phyloP scores from a whole-genome alignment of 2,329 filamentous ascomycete species.

The Cytospora mali region DNA sequence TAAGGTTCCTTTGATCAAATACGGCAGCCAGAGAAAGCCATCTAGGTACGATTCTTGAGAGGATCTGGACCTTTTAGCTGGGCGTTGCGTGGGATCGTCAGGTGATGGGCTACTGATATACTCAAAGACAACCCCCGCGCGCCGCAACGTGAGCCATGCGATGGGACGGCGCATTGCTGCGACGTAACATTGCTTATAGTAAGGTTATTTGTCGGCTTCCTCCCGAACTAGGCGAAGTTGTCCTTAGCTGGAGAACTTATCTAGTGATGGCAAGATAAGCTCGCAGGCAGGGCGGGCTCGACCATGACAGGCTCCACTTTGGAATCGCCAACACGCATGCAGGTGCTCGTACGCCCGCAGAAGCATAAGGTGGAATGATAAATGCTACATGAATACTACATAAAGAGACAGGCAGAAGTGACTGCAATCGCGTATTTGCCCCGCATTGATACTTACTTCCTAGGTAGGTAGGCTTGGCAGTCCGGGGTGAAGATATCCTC shows the following conservation, averaged over 20 bases:
- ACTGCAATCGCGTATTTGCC: no score
- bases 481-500: background rate
- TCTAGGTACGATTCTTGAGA: background rate
- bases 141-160: background rate
- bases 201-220: background rate
- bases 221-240: background rate
- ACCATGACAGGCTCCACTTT: constrained; percentile 15
- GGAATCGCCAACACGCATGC: background rate
- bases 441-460: no score
- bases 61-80: background rate
- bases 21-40: background rate
- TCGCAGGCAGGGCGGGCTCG: no score
- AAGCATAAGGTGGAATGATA: no score
- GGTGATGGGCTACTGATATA: background rate
- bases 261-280: constrained; percentile 19
- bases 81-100: background rate
- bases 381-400: no score
- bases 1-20: background rate
- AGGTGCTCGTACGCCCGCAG: background rate
- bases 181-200: constrained; percentile 15
- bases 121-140: background rate
- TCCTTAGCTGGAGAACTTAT: constrained; percentile 15
- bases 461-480: constrained; percentile 8
- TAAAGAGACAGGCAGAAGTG: no score
- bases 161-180: constrained; percentile 3